phyloP scores from a whole-genome alignment of 2,329 filamentous ascomycete genomes.

The Neofusicoccum ribis region DNA sequence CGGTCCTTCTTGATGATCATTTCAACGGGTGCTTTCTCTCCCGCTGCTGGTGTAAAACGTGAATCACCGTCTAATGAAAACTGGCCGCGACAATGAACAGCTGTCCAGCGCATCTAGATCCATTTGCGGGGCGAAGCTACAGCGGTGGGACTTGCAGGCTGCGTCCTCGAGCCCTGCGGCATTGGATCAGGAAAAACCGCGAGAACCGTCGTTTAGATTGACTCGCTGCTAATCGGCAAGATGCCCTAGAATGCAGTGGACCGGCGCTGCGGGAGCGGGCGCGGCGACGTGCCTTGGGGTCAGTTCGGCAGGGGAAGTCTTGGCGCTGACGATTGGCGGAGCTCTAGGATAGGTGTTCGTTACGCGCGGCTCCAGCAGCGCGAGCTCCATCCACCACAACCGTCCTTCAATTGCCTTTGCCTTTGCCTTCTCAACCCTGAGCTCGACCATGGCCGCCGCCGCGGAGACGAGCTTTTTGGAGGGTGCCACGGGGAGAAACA shows the following conservation, averaged over 20 bases:
- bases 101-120: background rate
- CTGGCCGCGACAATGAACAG: background rate
- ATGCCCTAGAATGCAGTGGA: background rate
- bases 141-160: background rate
- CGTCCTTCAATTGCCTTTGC: slow-evolving; percentile 15
- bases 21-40: too few relatives aligned
- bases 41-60: too few relatives aligned
- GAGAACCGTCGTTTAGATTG: background rate
- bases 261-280: background rate
- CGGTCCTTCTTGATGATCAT: too few relatives aligned
- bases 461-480: slow-evolving; percentile 61
- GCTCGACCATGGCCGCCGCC: slow-evolving; percentile 40
- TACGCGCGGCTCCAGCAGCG: slow-evolving; percentile 18
- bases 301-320: slow-evolving; percentile 17
- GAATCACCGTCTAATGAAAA: too few relatives aligned
- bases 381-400: slow-evolving; percentile 18
- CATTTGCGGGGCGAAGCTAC: background rate
- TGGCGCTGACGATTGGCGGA: slow-evolving; percentile 17
- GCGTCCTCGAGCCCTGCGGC: background rate
- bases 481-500: slow-evolving; percentile 77
- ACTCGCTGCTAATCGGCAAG: background rate
- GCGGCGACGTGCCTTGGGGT: background rate
- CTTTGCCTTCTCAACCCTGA: slow-evolving; percentile 22
- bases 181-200: background rate
- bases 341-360: slow-evolving; percentile 19